Conservation (phyloP, 2,329 filamentous ascomycete genomes). For the Diplocarpon mali region DNA sequence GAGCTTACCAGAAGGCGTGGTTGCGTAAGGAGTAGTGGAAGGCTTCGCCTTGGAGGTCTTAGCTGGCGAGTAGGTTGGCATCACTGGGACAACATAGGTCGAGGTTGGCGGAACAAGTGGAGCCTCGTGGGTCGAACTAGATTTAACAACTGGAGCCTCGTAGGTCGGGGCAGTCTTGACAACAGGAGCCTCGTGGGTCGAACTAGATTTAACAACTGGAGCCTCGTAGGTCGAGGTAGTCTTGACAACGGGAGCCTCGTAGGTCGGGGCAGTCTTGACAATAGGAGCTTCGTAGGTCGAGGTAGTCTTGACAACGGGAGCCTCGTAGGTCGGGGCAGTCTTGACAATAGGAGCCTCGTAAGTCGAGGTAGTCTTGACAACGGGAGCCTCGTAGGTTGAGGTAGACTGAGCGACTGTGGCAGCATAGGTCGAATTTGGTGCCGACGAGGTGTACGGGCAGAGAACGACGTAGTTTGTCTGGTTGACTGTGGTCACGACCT, state of each 20-base stretch:
- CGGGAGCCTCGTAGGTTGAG: neutral
- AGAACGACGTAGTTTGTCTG: slow-evolving; percentile 56
- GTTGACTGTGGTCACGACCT: slow-evolving; percentile 55
- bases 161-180: neutral
- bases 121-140: no score
- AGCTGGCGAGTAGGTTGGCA: slow-evolving; percentile 24
- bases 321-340: neutral
- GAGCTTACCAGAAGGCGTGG: slow-evolving; percentile 24
- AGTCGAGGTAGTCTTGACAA: neutral
- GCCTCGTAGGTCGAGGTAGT: no score
- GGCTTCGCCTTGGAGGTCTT: slow-evolving; percentile 3
- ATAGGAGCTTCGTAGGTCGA: no score
- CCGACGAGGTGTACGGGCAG: slow-evolving; percentile 51
- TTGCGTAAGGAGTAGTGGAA: slow-evolving; percentile 13
- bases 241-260: no score
- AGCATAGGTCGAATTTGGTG: slow-evolving; percentile 18
- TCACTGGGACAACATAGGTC: neutral
- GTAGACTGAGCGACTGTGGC: slow-evolving; percentile 5
- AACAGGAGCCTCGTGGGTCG: neutral
- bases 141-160: slow-evolving; percentile 1
- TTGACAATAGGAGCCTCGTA: neutral
- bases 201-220: no score
- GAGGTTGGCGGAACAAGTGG: neutral
- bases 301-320: no score
- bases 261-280: neutral